These are phyloP conservation scores for Aspergillus diversus DNA, from an alignment of 495 filamentous ascomycete species.

Conservation along the genomic window DNA sequence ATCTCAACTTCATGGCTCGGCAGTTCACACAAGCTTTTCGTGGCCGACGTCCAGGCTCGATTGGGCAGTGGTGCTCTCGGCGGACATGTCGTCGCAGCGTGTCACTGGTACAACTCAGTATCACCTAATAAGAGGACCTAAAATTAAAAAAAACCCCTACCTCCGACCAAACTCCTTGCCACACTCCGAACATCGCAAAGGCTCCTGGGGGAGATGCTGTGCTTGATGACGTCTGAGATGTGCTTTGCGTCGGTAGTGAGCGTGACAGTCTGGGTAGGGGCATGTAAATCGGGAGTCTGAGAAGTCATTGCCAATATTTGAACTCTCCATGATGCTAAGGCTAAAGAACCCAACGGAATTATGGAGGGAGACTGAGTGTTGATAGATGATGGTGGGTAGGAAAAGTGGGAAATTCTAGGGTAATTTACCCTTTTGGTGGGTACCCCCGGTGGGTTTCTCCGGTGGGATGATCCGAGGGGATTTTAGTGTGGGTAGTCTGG, in stretches of 20 bases:
- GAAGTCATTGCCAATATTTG: neutral
- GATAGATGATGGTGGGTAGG: too few species aligned
- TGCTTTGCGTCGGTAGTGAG: conserved; percentile 18
- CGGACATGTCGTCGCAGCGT: conserved; percentile 35
- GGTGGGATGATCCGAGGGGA: too few species aligned
- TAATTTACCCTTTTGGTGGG: too few species aligned
- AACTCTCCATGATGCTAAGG: neutral
- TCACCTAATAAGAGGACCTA: neutral
- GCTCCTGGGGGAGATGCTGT: conserved; percentile 10
- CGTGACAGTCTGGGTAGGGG: conserved; percentile 9
- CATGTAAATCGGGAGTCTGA: neutral
- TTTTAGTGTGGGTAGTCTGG: too few species aligned
- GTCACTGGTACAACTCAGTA: conserved; percentile 25
- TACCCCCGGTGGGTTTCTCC: too few species aligned
- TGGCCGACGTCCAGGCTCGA: conserved; percentile 22
- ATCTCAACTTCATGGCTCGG: conserved; percentile 29
- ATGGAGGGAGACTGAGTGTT: too few species aligned
- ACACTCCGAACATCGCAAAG: conserved; percentile 26
- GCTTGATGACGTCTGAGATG: conserved; percentile 17
- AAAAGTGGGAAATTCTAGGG: too few species aligned
- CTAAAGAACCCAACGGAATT: too few species aligned
- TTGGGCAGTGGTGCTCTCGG: conserved; percentile 20
- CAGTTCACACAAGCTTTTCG: conserved; percentile 28
- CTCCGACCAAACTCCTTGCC: conserved; percentile 26
- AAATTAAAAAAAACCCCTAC: conserved; percentile 16